A percentile compares a stretch with the other conserved stretches of the same genome.
phyloP scores from a whole-genome alignment of 306 rosid species.

The Fragaria nilgerrensis region DNA sequence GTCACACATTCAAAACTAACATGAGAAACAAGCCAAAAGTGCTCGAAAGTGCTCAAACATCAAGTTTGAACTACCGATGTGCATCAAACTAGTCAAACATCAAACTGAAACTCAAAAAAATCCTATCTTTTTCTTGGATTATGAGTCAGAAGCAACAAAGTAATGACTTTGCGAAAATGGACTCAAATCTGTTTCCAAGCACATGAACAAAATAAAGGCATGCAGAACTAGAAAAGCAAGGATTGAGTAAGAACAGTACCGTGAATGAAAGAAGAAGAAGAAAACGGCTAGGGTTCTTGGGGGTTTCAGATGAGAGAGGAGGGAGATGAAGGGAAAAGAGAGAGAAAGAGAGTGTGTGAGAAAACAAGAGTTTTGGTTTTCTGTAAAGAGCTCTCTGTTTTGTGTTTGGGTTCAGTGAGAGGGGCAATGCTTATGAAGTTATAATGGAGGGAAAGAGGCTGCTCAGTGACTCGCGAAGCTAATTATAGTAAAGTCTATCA shows the following conservation, averaged over 20 bases:
- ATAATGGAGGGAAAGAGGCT: slow-evolving; percentile 4
- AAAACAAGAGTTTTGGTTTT: neutral
- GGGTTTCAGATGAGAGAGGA: neutral
- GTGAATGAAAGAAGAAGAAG: neutral
- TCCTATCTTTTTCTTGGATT: neutral
- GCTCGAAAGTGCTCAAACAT: neutral
- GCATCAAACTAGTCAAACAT: neutral
- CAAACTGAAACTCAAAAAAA: neutral
- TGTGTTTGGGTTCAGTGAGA: neutral
- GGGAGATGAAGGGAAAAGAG: neutral
- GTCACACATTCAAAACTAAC: neutral
- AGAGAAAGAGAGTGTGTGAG: neutral
- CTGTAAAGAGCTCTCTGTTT: neutral
- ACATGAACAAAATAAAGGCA: neutral
- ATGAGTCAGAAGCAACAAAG: neutral
- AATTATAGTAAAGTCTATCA: neutral
- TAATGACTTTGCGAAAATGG: neutral
- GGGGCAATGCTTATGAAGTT: neutral
- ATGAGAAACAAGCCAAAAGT: too few relatives aligned
- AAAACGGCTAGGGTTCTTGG: neutral
- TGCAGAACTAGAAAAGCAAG: neutral
- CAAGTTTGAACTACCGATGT: neutral
- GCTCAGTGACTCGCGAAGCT: neutral
- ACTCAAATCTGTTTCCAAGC: neutral
- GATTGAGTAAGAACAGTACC: neutral